These are phyloP conservation scores for Ocimum tenuiflorum DNA, from an alignment of 257 asterid species.

Conservation along the genomic window DNA sequence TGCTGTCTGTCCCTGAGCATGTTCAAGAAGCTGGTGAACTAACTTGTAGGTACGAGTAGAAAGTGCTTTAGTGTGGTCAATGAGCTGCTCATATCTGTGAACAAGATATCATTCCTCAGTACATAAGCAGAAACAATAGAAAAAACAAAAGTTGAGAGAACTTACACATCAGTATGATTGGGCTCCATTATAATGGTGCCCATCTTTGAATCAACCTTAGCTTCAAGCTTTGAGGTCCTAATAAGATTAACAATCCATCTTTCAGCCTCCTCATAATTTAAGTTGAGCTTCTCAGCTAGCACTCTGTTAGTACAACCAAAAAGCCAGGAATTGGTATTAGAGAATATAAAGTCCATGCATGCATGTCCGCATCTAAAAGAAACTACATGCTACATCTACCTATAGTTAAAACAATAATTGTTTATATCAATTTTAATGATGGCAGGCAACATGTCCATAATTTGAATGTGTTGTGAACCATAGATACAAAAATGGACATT, in stretches of 20 bases:
- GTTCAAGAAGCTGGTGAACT: conserved; percentile 72
- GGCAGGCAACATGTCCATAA: not conserved
- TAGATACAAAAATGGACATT: not conserved
- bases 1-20: conserved; percentile 61
- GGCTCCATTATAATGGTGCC: conserved; percentile 89
- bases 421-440: not conserved
- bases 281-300: conserved; percentile 87
- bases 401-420: not conserved
- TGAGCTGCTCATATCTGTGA: conserved; percentile 86
- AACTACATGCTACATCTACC: not conserved
- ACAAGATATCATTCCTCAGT: not conserved
- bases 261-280: conserved; percentile 86
- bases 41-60: conserved; percentile 79
- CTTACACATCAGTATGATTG: conserved; percentile 80
- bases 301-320: conserved; percentile 43
- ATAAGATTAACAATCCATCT: conserved; percentile 90
- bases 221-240: conserved; percentile 92
- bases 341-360: not conserved
- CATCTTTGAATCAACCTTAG: conserved; percentile 64
- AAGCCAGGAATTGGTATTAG: not conserved
- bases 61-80: conserved; percentile 86
- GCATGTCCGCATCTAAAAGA: not conserved
- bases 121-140: not conserved
- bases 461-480: not conserved
- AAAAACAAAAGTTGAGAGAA: not conserved